Conservation (phyloP, 345 rosid genomes). For the Brassica cretica region DNA sequence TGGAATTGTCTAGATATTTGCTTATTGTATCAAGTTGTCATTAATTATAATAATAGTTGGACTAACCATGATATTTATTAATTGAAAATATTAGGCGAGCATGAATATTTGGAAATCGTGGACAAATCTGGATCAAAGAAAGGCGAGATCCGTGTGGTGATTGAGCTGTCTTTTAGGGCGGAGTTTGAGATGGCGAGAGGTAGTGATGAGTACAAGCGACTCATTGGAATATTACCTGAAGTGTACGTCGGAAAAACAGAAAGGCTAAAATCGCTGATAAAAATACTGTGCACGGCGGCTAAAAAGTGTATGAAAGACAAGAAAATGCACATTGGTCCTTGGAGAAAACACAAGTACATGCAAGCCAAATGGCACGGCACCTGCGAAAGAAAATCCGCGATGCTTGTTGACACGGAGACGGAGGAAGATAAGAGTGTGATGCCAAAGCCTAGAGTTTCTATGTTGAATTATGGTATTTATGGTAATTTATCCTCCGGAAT, state of each 20-base stretch:
- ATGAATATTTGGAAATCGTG: conserved; percentile 65
- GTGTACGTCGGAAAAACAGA: conserved; percentile 75
- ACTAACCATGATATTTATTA: not conserved
- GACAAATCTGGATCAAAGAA: conserved; percentile 49
- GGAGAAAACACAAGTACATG: conserved; percentile 93
- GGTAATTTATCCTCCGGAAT: conserved; percentile 24
- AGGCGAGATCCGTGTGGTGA: conserved; percentile 60
- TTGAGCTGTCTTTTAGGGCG: conserved; percentile 70
- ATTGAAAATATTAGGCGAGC: conserved; percentile 53
- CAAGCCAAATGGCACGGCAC: conserved; percentile 85
- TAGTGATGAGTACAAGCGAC: conserved; percentile 57
- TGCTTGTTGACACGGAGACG: conserved; percentile 19
- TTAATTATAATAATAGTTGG: conserved; percentile 10
- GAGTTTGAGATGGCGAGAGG: conserved; percentile 88
- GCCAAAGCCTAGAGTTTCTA: conserved; percentile 34
- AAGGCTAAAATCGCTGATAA: conserved; percentile 62
- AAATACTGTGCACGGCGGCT: conserved; percentile 66
- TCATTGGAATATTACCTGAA: conserved; percentile 56
- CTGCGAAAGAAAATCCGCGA: conserved; percentile 38
- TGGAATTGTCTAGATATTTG: conserved; percentile 7
- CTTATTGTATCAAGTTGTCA: conserved; percentile 11
- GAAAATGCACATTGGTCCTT: conserved; percentile 86
- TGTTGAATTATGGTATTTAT: conserved; percentile 30
- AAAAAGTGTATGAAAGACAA: conserved; percentile 84
- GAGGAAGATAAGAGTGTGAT: conserved; percentile 2